Evolutionary conservation across 2,329 filamentous ascomycete species (phyloP).

Genomic region (Diaporthe sp.): DNA sequence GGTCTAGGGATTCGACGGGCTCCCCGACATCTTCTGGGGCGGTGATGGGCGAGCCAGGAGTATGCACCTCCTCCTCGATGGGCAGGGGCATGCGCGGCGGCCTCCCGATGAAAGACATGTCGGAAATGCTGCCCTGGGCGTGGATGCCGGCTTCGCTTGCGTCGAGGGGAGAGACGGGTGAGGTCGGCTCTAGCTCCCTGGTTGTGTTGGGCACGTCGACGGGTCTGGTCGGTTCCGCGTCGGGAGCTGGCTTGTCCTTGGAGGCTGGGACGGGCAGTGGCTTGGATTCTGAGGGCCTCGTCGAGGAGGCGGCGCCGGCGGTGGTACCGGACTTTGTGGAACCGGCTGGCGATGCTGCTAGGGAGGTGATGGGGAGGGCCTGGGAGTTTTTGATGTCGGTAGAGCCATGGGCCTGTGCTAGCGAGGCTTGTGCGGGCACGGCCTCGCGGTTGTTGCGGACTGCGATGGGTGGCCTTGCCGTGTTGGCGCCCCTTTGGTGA

Average conservation of each 20-base stretch:
- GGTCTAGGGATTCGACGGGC: constrained; percentile 67
- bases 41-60: constrained; percentile 90
- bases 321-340: constrained; percentile 45
- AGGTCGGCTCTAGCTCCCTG: constrained; percentile 47
- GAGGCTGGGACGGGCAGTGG: constrained; percentile 28
- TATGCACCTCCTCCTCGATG: constrained; percentile 92
- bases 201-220: constrained; percentile 53
- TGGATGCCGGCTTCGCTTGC: constrained; percentile 59
- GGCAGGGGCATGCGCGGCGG: constrained; percentile 92
- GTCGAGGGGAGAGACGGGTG: constrained; percentile 51
- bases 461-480: constrained; percentile 65
- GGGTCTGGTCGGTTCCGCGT: constrained; percentile 50
- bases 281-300: constrained; percentile 36
- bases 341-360: constrained; percentile 59
- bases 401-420: constrained; percentile 72
- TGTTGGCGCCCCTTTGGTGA: constrained; percentile 57
- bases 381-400: constrained; percentile 62
- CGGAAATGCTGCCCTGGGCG: constrained; percentile 71
- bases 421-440: constrained; percentile 73
- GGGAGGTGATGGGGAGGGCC: constrained; percentile 63
- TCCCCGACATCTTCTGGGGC: constrained; percentile 74
- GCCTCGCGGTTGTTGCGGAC: constrained; percentile 69
- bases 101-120: constrained; percentile 75
- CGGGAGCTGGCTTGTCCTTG: constrained; percentile 18
- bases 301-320: constrained; percentile 4